Evolutionary conservation across 495 filamentous ascomycete genomes (phyloP), one percentile per base, ranked within the genome.

Genomic region (Clavariopsis aquatica): DNA sequence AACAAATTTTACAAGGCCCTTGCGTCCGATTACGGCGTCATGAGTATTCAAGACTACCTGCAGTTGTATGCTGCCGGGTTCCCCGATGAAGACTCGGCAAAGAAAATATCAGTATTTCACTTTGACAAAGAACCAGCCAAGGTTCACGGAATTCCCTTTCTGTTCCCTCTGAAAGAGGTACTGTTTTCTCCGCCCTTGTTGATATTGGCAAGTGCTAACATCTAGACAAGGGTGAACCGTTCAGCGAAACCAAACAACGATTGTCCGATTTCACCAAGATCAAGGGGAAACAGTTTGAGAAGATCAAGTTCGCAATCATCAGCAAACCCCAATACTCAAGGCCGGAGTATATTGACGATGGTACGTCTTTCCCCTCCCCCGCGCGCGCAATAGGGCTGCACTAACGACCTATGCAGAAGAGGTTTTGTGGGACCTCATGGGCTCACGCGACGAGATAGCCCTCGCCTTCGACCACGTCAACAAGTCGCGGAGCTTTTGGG

Each of bases 221-320:
- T 20, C 28, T 43, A 13, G n/a, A 24, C 20, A 62, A 94, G 87
- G 90, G 87, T 34, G 94, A 98, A 72, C 76, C 80, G 36, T 99
- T 98, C 78, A 84, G 87, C 41, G 89, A 98, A 29, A 97, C 94
- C 53, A 96, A 92, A 78, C 87, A 93, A 70, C 86, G 94, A 23
- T 80, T 99, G 2, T 91, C 91, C 69, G 90, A 90, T 72, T 84
- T 94, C 52, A 96, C 90, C 1, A 92, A 92, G 13, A 86, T 99
- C 74, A 98, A 96, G 78, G 94, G 94, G 66, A 98, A 98, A 80
- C 91, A 90, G 59, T 94, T 98, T 66, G 94, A 99, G 76, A 99
- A 97, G 81, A 92, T 98, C 74, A 96, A 93, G 76, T 97, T 99
- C 79, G 90, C 92, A 5, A 77, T 96, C 47, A 82, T 97, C 7